Base-by-base conservation (phyloP, 441 rosid genomes). In the Populus tomentosa region DNA sequence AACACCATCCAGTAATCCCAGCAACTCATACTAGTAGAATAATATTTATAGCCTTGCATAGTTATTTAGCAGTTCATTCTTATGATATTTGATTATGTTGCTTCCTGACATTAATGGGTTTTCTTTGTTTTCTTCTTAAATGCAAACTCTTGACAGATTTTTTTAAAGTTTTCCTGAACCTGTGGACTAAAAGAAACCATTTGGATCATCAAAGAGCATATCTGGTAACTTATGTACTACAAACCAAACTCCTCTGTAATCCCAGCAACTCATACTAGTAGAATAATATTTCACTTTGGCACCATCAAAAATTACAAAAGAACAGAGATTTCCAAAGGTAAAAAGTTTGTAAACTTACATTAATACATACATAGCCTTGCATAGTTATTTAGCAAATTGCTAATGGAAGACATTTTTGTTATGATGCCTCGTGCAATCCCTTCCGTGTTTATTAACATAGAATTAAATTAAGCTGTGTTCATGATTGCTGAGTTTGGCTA, bases 21-120 rank as follows among this genome's bases (percentile, higher is more conserved):
- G 36, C 53, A 13, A 42, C 65, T 80, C 78, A 62, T 71, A 23
- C 69, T 13, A 74, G 78, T 24, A 80, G 72, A 75, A 79, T 38
- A 32, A 32, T 32, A 5, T 50, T 75, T 78, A 26, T 26, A 13
- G 10, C 30, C 18, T 32, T 67, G n/a, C 42, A 10, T 18, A 26
- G 10, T 18, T 32, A n/a, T 14, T 7, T 21, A 14, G 4, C 36
- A 6, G 20, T 28, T 30, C 1, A 5, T 50, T 28, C 40, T 2
- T 53, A 30, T 28, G 56, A 26, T 8, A 8, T 32, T 28, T 50
- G 24, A 16, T 74, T 74, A 2, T 36, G 0, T 14, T 26, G 3
- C 62, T 74, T 16, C 56, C 16, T 64, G 21, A 24, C n/a, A 9
- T 26, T 26, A 30, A 38, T 74, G 61, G 77, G 62, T 64, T 71